A percentile compares a stretch with the other conserved stretches of the same genome.
Evolutionary conservation across 495 filamentous ascomycete genomes (phyloP).

Genomic region (Neurospora terricola): DNA sequence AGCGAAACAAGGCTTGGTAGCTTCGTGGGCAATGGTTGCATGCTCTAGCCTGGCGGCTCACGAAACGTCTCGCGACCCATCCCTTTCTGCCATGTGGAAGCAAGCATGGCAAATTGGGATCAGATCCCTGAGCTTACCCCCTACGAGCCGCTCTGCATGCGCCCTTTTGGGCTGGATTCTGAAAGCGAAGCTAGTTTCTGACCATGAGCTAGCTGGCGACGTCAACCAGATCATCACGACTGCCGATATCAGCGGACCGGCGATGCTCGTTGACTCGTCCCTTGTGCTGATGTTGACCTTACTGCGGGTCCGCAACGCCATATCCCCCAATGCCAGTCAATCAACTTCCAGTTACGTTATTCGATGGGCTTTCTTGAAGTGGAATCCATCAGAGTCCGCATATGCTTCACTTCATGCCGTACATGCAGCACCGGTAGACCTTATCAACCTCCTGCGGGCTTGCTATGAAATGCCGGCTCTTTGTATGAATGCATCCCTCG

Average conservation of each 20-base stretch:
- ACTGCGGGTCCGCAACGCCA: constrained; percentile 45
- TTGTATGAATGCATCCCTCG: constrained; percentile 14
- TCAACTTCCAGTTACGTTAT: constrained; percentile 59
- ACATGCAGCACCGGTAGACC: constrained; percentile 31
- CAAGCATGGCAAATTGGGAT: constrained; percentile 65
- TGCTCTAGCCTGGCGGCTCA: constrained; percentile 29
- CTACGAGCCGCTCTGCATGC: constrained; percentile 71
- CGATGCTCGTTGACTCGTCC: constrained; percentile 66
- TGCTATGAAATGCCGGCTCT: constrained; percentile 29
- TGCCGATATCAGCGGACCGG: constrained; percentile 72
- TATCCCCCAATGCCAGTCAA: constrained; percentile 54
- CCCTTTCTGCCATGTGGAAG: constrained; percentile 44
- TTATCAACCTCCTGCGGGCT: constrained; percentile 35
- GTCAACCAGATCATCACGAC: constrained; percentile 60
- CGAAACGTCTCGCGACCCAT: constrained; percentile 11
- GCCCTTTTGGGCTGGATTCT: constrained; percentile 62
- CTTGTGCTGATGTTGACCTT: constrained; percentile 62
- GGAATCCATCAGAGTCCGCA: constrained; percentile 47
- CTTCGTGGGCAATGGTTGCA: constrained; percentile 49
- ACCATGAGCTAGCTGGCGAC: constrained; percentile 50
- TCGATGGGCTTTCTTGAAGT: constrained; percentile 69
- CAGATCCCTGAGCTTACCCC: constrained; percentile 57
- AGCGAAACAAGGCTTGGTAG: constrained; percentile 26
- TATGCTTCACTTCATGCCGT: constrained; percentile 30
- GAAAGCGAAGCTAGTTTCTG: constrained; percentile 49